Conservation (phyloP, 2,329 filamentous ascomycete genomes). For the Pseudogymnoascus sp. region DNA sequence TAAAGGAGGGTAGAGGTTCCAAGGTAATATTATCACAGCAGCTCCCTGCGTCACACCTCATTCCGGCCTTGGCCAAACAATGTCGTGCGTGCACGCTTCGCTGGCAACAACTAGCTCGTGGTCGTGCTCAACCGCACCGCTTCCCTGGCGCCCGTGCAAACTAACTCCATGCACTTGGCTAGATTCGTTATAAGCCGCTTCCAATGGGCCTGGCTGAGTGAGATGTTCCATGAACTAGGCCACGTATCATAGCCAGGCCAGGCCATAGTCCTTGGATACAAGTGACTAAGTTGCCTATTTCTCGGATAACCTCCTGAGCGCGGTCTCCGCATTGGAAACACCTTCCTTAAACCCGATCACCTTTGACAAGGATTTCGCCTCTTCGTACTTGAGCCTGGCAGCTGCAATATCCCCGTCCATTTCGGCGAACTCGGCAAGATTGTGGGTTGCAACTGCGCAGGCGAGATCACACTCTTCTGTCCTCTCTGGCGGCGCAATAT, state of each 20-base stretch:
- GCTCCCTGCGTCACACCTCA: slow-evolving; percentile 4
- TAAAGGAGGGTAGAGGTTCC: neutral
- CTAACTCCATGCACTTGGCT: slow-evolving; percentile 2
- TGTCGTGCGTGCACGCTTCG: neutral
- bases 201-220: neutral
- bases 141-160: neutral
- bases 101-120: neutral
- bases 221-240: neutral
- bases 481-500: slow-evolving; percentile 57
- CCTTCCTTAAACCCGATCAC: slow-evolving; percentile 46
- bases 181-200: neutral
- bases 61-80: neutral
- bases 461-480: slow-evolving; percentile 75
- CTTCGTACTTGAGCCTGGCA: slow-evolving; percentile 59
- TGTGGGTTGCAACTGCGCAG: slow-evolving; percentile 77
- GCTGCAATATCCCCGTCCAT: slow-evolving; percentile 59
- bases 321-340: slow-evolving; percentile 44
- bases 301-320: slow-evolving; percentile 32
- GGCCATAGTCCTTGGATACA: neutral
- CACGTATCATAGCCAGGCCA: neutral
- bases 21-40: slow-evolving; percentile 6
- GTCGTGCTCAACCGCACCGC: neutral
- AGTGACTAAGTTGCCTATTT: neutral
- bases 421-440: slow-evolving; percentile 75
- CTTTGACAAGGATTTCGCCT: slow-evolving; percentile 56